A percentile compares a stretch with the other conserved stretches of the same genome.
Conservation (phyloP, 306 rosid genomes). For the Albizia julibrissin region DNA sequence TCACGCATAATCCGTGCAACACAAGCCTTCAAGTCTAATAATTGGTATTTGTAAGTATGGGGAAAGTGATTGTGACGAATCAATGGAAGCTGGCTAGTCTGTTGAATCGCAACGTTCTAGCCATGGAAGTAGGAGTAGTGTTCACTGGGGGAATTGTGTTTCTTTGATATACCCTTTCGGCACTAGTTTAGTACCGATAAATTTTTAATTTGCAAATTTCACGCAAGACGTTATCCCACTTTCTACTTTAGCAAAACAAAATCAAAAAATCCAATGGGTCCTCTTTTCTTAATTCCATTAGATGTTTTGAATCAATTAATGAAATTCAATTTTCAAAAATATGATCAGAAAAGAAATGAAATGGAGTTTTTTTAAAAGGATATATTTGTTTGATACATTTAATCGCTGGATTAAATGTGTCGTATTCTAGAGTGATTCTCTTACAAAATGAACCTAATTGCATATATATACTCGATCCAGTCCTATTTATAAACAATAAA, state of each 20-base stretch:
- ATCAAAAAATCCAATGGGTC: too few species aligned
- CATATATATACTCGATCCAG: too few species aligned
- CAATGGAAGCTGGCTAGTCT: neutral
- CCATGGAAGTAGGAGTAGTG: neutral
- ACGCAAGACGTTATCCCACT: neutral
- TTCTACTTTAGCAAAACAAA: neutral
- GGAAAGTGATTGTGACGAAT: conserved; percentile 20
- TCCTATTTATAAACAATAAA: too few species aligned
- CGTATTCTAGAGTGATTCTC: neutral
- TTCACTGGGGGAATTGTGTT: neutral
- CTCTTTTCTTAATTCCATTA: too few species aligned
- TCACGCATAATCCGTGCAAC: neutral
- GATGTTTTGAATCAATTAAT: too few species aligned
- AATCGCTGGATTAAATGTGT: neutral
- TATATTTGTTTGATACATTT: too few species aligned
- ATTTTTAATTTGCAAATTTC: neutral
- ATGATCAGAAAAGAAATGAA: too few species aligned
- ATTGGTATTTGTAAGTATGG: conserved; percentile 8
- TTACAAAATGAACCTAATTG: neutral
- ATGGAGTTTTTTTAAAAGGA: too few species aligned
- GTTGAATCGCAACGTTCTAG: conserved; percentile 17
- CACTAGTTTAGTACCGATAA: neutral
- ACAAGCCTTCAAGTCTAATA: neutral
- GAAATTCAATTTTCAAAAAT: too few species aligned
- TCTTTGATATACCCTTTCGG: neutral